Evolutionary conservation across 441 rosid genomes (phyloP).

Genomic region (Biscutella laevigata): DNA sequence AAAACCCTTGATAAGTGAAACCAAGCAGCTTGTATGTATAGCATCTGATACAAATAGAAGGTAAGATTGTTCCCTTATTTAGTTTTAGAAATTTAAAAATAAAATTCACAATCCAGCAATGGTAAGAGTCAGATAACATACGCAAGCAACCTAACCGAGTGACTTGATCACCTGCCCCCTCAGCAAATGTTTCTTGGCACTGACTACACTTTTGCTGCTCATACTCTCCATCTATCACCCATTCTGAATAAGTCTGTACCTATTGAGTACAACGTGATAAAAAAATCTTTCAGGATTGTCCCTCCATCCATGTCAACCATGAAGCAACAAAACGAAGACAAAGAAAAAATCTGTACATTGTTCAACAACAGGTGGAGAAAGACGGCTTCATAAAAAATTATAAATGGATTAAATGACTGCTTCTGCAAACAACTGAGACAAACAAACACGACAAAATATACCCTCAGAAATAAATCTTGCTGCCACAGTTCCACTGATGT

Average conservation of each 20-base stretch:
- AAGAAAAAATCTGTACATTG: neutral
- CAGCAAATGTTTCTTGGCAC: conserved; percentile 66
- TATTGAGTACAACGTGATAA: conserved; percentile 24
- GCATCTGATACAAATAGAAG: conserved; percentile 47
- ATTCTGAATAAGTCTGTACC: conserved; percentile 96
- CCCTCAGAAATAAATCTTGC: neutral
- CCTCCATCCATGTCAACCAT: neutral
- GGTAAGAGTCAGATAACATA: conserved; percentile 34
- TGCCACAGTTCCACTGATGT: neutral
- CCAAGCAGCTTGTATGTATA: conserved; percentile 81
- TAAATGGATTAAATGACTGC: neutral
- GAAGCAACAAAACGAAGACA: neutral
- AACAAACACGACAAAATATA: neutral
- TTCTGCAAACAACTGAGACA: neutral
- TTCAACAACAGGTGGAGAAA: neutral
- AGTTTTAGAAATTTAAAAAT: neutral
- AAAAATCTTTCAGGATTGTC: conserved; percentile 2
- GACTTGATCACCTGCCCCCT: conserved; percentile 53
- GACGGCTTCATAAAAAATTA: neutral
- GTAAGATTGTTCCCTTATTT: conserved; percentile 1
- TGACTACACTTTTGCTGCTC: conserved; percentile 95
- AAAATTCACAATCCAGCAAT: conserved; percentile 15
- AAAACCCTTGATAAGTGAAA: conserved; percentile 70
- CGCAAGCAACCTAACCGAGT: conserved; percentile 98
- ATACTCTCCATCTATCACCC: conserved; percentile 98